phyloP scores from a whole-genome alignment of 257 asterid genomes.

The Capsicum baccatum region DNA sequence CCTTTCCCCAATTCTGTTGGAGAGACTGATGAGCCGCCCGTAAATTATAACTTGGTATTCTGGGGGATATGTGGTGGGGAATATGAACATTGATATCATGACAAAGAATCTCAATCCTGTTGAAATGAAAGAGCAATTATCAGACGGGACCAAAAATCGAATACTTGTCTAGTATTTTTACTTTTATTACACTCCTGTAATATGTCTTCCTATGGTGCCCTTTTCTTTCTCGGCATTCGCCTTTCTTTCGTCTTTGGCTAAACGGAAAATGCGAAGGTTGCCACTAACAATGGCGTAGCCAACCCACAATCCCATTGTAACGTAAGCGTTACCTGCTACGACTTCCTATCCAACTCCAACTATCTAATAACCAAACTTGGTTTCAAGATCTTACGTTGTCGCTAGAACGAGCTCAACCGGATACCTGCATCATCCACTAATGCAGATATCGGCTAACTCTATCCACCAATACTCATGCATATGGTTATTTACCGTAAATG shows the following conservation, averaged over 20 bases:
- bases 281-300: neutral
- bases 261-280: neutral
- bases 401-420: neutral
- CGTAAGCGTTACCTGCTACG: neutral
- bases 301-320: neutral
- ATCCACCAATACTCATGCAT: neutral
- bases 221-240: neutral
- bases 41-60: slow-evolving; percentile 93
- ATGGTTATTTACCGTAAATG: neutral
- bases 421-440: neutral
- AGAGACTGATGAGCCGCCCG: slow-evolving; percentile 87
- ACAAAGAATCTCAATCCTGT: slow-evolving; percentile 94
- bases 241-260: neutral
- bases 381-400: neutral
- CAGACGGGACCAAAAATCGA: neutral
- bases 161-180: neutral
- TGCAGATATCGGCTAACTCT: too few relatives aligned
- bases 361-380: neutral
- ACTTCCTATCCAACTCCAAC: neutral
- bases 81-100: slow-evolving; percentile 94
- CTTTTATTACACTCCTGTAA: neutral
- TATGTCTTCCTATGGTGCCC: neutral
- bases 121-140: slow-evolving; percentile 28
- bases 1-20: slow-evolving; percentile 95
- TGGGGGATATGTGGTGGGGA: slow-evolving; percentile 91